Conservation (phyloP, 2,329 filamentous ascomycete species). For the Epichloe brachyelytri region DNA sequence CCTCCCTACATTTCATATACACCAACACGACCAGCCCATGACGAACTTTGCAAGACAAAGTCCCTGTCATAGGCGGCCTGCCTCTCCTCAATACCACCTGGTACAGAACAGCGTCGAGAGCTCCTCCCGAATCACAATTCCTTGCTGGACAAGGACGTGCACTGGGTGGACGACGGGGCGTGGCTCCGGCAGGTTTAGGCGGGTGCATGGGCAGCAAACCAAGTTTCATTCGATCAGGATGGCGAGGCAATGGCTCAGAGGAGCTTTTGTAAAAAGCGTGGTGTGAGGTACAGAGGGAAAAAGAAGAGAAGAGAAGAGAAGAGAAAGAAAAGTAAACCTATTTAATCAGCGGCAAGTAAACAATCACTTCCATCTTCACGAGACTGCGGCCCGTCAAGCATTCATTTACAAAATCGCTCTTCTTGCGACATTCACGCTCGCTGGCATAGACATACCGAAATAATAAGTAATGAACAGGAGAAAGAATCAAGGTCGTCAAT, state of each 20-base stretch:
- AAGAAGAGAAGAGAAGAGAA: background rate
- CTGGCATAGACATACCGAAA: background rate
- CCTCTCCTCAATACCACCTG: background rate
- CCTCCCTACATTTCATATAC: too few relatives aligned
- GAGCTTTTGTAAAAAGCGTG: background rate
- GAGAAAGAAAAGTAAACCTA: background rate
- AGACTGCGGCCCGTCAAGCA: background rate
- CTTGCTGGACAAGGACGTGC: background rate
- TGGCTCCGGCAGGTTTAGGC: background rate
- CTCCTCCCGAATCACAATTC: background rate
- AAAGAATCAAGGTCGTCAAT: conserved; percentile 6
- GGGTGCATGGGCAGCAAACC: background rate
- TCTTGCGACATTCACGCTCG: background rate
- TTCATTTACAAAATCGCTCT: background rate
- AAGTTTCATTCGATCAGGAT: background rate
- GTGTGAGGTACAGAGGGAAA: background rate
- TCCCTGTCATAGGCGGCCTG: background rate
- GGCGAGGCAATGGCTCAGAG: background rate
- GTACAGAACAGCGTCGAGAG: background rate
- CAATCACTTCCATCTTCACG: background rate
- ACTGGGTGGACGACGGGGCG: background rate
- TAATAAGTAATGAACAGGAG: background rate
- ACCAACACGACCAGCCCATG: background rate
- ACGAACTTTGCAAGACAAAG: background rate
- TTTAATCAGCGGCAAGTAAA: background rate